A percentile compares a stretch with the other conserved stretches of the same genome.
phyloP scores from a whole-genome alignment of 2,329 filamentous ascomycete species.

The Orbilia oligospora region DNA sequence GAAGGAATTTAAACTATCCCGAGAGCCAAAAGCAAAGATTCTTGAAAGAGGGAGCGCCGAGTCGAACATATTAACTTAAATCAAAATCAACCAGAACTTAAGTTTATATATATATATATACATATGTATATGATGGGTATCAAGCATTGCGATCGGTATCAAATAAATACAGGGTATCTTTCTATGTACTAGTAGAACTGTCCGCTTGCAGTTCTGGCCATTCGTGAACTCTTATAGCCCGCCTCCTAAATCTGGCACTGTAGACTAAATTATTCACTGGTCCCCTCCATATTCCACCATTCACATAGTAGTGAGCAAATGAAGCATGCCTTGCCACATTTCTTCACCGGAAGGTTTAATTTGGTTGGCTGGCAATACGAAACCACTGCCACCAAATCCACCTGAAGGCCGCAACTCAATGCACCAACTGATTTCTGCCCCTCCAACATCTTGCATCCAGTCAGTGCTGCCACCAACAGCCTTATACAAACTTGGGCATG shows the following conservation, averaged over 20 bases:
- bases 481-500: slow-evolving; percentile 76
- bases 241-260: not conserved
- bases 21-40: too few species aligned
- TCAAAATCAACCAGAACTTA: too few species aligned
- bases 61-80: too few species aligned
- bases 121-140: not conserved
- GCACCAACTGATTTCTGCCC: slow-evolving; percentile 65
- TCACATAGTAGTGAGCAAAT: slow-evolving; percentile 41
- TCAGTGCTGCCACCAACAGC: slow-evolving; percentile 70
- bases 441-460: slow-evolving; percentile 68
- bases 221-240: not conserved
- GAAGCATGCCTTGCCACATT: slow-evolving; percentile 68
- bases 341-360: slow-evolving; percentile 70
- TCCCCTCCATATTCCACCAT: not conserved
- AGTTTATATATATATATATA: too few species aligned
- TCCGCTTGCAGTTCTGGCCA: not conserved
- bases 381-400: slow-evolving; percentile 68
- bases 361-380: slow-evolving; percentile 70
- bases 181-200: not conserved
- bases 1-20: too few species aligned
- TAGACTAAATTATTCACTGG: not conserved
- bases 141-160: not conserved
- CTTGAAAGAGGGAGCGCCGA: too few species aligned
- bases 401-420: slow-evolving; percentile 70
- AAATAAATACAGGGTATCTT: slow-evolving; percentile 6